Evolutionary conservation across 768 basidiomycete genomes (phyloP).

Genomic region (Rubroboletus satanas): DNA sequence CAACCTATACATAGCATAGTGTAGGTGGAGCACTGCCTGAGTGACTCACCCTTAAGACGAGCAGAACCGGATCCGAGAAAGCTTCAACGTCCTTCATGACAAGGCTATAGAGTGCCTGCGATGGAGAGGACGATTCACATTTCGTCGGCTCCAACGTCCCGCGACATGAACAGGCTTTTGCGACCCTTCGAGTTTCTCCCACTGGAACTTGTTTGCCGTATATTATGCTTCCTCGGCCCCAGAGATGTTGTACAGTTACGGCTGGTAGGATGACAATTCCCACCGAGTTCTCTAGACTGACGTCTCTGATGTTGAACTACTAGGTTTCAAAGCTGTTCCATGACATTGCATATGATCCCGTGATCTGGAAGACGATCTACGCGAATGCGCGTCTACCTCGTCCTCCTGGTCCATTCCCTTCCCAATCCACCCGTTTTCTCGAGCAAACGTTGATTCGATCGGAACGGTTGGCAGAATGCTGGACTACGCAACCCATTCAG

Average conservation of each 20-base stretch:
- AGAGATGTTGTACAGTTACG: neutral
- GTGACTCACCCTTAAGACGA: neutral
- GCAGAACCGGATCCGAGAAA: neutral
- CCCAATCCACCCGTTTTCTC: slow-evolving; percentile 3
- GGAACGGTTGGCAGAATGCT: slow-evolving; percentile 1
- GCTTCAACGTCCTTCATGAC: neutral
- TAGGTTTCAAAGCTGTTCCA: slow-evolving; percentile 7
- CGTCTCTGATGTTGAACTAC: neutral
- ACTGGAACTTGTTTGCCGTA: neutral
- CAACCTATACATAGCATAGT: neutral
- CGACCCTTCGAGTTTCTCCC: neutral
- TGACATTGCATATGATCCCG: neutral
- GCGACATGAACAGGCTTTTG: neutral
- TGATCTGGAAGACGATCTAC: slow-evolving; percentile 9
- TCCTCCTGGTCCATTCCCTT: slow-evolving; percentile 8
- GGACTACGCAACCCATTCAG: slow-evolving; percentile 6
- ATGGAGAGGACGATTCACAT: neutral
- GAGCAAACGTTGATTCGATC: slow-evolving; percentile 3
- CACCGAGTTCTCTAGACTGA: neutral
- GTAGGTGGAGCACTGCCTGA: neutral
- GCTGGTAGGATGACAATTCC: neutral
- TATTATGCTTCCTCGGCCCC: neutral
- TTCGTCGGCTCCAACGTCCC: neutral
- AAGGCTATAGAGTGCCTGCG: neutral
- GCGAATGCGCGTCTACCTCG: neutral